Evolutionary conservation across 495 filamentous ascomycete species (phyloP), one percentile per base, ranked within the genome.

Genomic region (Podospora didyma): DNA sequence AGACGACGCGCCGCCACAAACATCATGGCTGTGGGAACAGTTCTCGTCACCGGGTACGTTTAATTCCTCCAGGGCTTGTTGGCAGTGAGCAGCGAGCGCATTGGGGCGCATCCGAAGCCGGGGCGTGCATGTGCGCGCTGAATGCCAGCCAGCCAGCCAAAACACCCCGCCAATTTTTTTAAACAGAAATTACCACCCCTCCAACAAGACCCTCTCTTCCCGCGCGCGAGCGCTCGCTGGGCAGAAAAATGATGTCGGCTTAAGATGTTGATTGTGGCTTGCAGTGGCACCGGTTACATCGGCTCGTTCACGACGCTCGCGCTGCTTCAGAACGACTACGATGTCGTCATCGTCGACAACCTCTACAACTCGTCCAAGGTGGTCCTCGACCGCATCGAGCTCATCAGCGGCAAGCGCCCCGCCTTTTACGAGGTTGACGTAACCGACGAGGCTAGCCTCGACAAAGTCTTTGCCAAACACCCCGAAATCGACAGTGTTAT

Each of bases 261-360:
- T 26, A 20, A 34, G 23, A 48, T 53, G 52, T 55, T 71, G 58
- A 65, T 46, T 37, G 56, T 53, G 56, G 53, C 57, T 46, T 58
- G 47, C 70, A 98, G 94, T 78, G 94, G 94, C 62, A 94, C 90
- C 56, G 94, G 94, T 77, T 98, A 98, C 80, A 98, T 98, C 72
- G 94, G 94, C 63, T 98, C 94, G 41, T 97, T 97, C 82, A 98
- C 94, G 51, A 78, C 87, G 54, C 85, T 98, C 51, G 89, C 92
- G 35, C 87, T 98, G 20, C 89, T 98, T 60, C 80, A 96, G 64
- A 89, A 92, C 66, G 92, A 86, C 71, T 97, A 97, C 81, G 88
- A 97, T 67, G 95, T 98, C 49, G 87, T 98, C 62, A 89, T 98
- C 55, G 85, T 91, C 56, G 94, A 98, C 75, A 97, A 86, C 74